Percentiles rank a stretch among this genome's conserved stretches.
Conservation (phyloP, 2,329 filamentous ascomycete genomes). For the Botryosphaeria dothidea region DNA sequence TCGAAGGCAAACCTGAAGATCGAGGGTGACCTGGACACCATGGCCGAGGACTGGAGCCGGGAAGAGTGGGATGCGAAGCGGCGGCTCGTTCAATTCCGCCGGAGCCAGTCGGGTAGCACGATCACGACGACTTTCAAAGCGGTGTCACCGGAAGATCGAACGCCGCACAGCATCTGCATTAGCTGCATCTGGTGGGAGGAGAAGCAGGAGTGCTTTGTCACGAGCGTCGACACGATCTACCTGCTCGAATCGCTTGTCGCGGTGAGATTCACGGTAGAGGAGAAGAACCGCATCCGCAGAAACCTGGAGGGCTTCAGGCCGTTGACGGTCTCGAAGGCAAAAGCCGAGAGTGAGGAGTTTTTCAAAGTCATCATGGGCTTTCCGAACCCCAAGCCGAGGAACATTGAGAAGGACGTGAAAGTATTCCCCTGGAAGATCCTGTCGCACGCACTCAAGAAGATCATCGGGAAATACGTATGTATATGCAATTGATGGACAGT, state of each 20-base stretch:
- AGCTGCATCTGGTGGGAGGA: slow-evolving; percentile 98
- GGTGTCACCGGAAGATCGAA: slow-evolving; percentile 75
- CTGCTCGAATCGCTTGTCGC: slow-evolving; percentile 90
- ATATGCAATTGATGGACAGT: neutral
- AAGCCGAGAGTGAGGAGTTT: slow-evolving; percentile 90
- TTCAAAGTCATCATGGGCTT: slow-evolving; percentile 99
- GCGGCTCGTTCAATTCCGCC: slow-evolving; percentile 84
- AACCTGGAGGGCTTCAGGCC: slow-evolving; percentile 95
- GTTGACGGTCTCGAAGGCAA: slow-evolving; percentile 88
- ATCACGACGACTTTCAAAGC: slow-evolving; percentile 79
- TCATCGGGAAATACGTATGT: slow-evolving; percentile 92
- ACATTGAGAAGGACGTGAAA: slow-evolving; percentile 99
- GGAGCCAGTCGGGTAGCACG: slow-evolving; percentile 78
- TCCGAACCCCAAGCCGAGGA: slow-evolving; percentile 88
- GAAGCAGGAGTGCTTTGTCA: slow-evolving; percentile 87
- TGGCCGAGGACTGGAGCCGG: slow-evolving; percentile 79
- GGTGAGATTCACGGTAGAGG: slow-evolving; percentile 87
- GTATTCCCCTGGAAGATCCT: slow-evolving; percentile 97
- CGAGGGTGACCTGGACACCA: slow-evolving; percentile 77
- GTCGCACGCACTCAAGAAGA: slow-evolving; percentile 87
- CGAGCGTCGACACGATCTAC: slow-evolving; percentile 94
- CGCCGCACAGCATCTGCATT: slow-evolving; percentile 85
- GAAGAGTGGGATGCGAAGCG: slow-evolving; percentile 80
- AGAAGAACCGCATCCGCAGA: slow-evolving; percentile 96
- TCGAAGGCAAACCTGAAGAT: slow-evolving; percentile 82